Evolutionary conservation across 2,329 filamentous ascomycete species (phyloP), one percentile per base, ranked within the genome.

Genomic region (Drechslerella dactyloides): DNA sequence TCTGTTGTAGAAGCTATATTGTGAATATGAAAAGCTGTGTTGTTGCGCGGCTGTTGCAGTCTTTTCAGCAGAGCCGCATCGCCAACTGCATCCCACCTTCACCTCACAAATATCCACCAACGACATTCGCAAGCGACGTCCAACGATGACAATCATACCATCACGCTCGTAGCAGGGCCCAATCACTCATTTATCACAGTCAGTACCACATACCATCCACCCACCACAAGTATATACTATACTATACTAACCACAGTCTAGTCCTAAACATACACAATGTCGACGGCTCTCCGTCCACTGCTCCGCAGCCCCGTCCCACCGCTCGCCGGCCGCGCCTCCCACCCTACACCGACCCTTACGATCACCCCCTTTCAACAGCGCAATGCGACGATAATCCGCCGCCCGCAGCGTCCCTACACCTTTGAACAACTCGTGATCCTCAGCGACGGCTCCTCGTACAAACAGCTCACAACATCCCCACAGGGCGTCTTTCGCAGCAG

Each of bases 371-470:
- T 89, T 92, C 72, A 87, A 91, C 79, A 64, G 30, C 46, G 66
- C 23, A 70, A 46, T 2, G 94, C 94, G 58, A 92, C 90, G 23
- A 89, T 96, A 74, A 86, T 97, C 78, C 85, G 85, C 73, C 91
- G 94, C 15, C 92, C 92, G n/a, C 90, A 92, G 78, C 87, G 93
- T 4, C 93, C 94, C 46, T 97, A 97, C 84, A 91, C 89, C 76
- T 97, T 97, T 84, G 97, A 93, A n/a, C 94, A 99, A 82, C 86
- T 99, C 72, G 84, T 99, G 75, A 93, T 92, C 60, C 89, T 97
- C 74, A 91, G 89, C 44, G 94, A 99, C 83, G 94, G 94, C 76
- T 90, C 87, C 77, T 90, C 93, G 70, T 97, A 87, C 81, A 87
- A 89, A 54, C 84, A 88, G 78, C 90, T 90, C 78, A 93, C 90